Percentiles rank a stretch among this genome's conserved stretches.
These are phyloP conservation scores for Dichomitus squalens DNA, from an alignment of 1,284 basidiomycete species.

Conservation along the genomic window DNA sequence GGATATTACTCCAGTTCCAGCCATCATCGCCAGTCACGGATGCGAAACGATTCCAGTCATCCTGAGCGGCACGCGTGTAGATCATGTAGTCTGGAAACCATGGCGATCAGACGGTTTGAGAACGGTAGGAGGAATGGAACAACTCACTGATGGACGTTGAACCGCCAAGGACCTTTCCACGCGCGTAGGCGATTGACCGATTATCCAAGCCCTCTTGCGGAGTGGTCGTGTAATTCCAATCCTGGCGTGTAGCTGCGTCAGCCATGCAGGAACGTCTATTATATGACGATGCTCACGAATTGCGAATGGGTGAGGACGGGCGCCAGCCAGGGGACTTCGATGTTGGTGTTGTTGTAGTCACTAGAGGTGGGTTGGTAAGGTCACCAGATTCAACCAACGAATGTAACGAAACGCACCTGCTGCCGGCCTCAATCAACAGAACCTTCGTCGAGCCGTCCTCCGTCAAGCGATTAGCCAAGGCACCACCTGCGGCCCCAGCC, in stretches of 20 bases:
- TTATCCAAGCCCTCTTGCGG: constrained; percentile 30
- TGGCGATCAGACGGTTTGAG: too few relatives aligned
- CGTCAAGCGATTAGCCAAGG: constrained; percentile 42
- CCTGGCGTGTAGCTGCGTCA: too few relatives aligned
- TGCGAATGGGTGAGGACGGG: background rate
- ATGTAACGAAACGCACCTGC: background rate
- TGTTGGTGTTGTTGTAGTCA: constrained; percentile 5
- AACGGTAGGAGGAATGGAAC: too few relatives aligned
- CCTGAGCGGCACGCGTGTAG: constrained; percentile 42
- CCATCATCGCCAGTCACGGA: constrained; percentile 32
- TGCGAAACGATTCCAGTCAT: constrained; percentile 35
- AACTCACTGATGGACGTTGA: constrained; percentile 30
- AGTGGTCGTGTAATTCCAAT: constrained; percentile 29
- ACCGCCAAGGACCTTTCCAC: constrained; percentile 31
- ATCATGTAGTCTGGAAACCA: constrained; percentile 40
- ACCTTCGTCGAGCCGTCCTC: constrained; percentile 55
- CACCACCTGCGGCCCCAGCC: constrained; percentile 4
- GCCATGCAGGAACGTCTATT: too few relatives aligned
- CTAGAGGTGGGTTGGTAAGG: background rate
- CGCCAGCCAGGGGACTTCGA: constrained; percentile 9
- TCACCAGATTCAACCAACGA: background rate
- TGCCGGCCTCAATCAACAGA: constrained; percentile 59
- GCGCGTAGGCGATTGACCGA: constrained; percentile 25
- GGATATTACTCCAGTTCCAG: constrained; percentile 34
- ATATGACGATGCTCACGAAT: too few relatives aligned